Conservation (phyloP, 176 grass and related monocot species). For the Avena eriantha region DNA sequence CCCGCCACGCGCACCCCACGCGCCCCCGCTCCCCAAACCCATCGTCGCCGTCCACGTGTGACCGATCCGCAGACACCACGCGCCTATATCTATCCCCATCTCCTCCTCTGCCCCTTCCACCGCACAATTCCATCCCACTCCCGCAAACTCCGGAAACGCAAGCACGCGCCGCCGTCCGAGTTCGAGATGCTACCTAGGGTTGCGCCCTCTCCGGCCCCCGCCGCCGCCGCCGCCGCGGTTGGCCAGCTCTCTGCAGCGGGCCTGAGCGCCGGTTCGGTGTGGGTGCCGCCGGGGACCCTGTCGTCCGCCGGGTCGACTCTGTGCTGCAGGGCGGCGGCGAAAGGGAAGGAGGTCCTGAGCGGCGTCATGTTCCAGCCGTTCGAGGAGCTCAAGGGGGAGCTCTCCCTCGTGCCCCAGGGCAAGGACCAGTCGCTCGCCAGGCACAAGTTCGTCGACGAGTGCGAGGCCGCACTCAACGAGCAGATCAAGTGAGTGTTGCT, state of each 20-base stretch:
- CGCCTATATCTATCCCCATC: slow-evolving; percentile 50
- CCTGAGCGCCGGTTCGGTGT: not conserved
- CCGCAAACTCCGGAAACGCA: not conserved
- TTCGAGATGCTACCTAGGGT: slow-evolving; percentile 42
- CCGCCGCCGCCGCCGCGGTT: slow-evolving; percentile 20
- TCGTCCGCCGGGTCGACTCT: not conserved
- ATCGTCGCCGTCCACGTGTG: slow-evolving; percentile 50
- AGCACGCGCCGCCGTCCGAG: slow-evolving; percentile 18
- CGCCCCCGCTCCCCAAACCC: not conserved
- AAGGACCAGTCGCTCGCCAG: slow-evolving; percentile 60
- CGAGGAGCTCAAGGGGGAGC: slow-evolving; percentile 47
- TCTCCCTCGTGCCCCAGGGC: slow-evolving; percentile 68
- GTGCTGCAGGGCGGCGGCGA: slow-evolving; percentile 34
- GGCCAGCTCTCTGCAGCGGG: not conserved
- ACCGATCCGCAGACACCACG: not conserved
- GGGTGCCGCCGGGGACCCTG: not conserved
- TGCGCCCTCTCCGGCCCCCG: slow-evolving; percentile 23
- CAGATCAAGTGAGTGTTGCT: slow-evolving; percentile 71
- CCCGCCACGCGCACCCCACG: slow-evolving; percentile 53
- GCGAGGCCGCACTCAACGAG: slow-evolving; percentile 83
- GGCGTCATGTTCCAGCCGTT: slow-evolving; percentile 29
- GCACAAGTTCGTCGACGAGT: slow-evolving; percentile 70
- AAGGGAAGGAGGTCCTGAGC: slow-evolving; percentile 44
- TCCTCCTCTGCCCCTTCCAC: not conserved
- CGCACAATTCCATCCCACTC: not conserved